A percentile compares a stretch with the other conserved stretches of the same genome.
These are phyloP conservation scores for Gypsophila paniculata DNA, from an alignment of 179 eudicot genomes.

Conservation along the genomic window DNA sequence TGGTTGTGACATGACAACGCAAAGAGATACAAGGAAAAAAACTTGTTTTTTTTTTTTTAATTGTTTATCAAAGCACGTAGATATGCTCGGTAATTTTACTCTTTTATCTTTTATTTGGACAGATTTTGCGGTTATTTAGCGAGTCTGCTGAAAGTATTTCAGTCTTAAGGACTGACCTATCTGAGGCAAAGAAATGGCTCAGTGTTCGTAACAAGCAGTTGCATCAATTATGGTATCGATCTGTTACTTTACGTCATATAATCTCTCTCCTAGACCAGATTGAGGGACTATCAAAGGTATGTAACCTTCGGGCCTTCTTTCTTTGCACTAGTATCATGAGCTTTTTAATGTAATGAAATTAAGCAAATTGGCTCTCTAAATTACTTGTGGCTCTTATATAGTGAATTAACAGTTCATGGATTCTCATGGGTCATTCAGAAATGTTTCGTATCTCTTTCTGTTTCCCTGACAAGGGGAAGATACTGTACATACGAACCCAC, in stretches of 20 bases:
- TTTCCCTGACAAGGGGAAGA: too few relatives aligned
- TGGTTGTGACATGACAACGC: background rate
- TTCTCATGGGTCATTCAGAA: too few relatives aligned
- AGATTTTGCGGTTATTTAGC: conserved; percentile 95
- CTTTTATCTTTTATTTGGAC: conserved; percentile 29
- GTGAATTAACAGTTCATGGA: background rate
- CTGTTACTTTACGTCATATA: conserved; percentile 93
- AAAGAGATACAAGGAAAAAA: background rate
- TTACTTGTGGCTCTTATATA: background rate
- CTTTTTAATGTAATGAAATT: background rate
- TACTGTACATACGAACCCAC: too few relatives aligned
- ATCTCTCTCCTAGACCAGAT: conserved; percentile 92
- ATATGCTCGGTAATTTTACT: conserved; percentile 10
- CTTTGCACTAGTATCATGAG: background rate
- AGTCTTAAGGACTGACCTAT: conserved; percentile 69
- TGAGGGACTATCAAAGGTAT: conserved; percentile 89
- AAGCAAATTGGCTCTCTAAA: background rate
- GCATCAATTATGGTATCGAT: conserved; percentile 97
- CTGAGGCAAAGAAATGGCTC: conserved; percentile 78
- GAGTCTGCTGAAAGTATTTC: conserved; percentile 88
- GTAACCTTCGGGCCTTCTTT: background rate
- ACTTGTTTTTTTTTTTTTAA: background rate
- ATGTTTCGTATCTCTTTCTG: too few relatives aligned
- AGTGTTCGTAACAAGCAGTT: conserved; percentile 93
- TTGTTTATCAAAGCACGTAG: conserved; percentile 1